phyloP scores from a whole-genome alignment of 768 basidiomycete species.

The Butyriboletus loyo region DNA sequence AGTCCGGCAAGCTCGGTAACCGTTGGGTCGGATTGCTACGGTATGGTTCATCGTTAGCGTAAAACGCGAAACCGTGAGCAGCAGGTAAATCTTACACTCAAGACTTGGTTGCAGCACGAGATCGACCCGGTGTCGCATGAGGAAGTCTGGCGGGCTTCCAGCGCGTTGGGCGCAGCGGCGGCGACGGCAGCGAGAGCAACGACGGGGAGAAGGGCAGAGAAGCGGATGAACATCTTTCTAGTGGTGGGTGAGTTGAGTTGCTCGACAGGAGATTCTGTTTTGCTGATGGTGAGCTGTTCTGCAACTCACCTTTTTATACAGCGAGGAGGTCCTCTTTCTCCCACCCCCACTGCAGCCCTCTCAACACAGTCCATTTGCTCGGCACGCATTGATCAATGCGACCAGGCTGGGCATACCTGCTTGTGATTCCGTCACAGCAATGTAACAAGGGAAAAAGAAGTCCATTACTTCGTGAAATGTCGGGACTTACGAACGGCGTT shows the following conservation, averaged over 20 bases:
- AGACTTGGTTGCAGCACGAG: constrained; percentile 2
- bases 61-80: too few relatives aligned
- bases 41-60: background rate
- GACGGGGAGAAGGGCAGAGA: constrained; percentile 7
- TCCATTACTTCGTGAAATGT: too few relatives aligned
- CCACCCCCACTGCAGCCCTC: background rate
- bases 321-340: background rate
- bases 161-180: constrained; percentile 1
- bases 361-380: background rate
- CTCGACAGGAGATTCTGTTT: background rate
- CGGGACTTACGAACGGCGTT: too few relatives aligned
- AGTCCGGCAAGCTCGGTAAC: background rate
- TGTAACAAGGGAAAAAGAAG: background rate
- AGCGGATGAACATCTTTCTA: constrained; percentile 7
- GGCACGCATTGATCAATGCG: background rate
- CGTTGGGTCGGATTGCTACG: background rate
- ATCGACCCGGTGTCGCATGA: constrained; percentile 8
- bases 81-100: background rate
- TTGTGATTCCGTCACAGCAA: background rate
- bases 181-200: constrained; percentile 4
- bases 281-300: background rate
- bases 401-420: background rate
- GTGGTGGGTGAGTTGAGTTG: background rate
- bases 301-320: background rate
- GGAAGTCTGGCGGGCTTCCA: background rate